Evolutionary conservation across 2,329 filamentous ascomycete species (phyloP).

Genomic region (Phymatotrichopsis omnivora): DNA sequence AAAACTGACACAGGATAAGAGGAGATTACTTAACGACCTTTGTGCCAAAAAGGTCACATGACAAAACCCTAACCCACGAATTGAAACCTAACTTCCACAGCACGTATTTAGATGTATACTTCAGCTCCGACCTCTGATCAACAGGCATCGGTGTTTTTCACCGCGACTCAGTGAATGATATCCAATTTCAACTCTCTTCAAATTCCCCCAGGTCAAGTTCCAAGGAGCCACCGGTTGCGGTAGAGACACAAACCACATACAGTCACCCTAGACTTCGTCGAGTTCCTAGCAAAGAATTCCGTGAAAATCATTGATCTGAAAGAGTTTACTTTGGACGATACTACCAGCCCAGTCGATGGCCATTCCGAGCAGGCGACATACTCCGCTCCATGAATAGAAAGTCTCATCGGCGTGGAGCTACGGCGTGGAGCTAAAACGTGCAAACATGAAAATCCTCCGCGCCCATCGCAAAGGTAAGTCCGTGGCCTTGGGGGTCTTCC

Average conservation of each 20-base stretch:
- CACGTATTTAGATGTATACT: too few relatives aligned
- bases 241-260: too few relatives aligned
- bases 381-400: neutral
- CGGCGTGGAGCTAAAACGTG: neutral
- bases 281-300: slow-evolving; percentile 4
- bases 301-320: slow-evolving; percentile 3
- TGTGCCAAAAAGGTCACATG: too few relatives aligned
- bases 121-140: neutral
- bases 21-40: too few relatives aligned
- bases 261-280: slow-evolving; percentile 4
- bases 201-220: too few relatives aligned
- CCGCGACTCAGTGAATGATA: neutral
- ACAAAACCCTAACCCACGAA: too few relatives aligned
- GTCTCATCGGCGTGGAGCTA: neutral
- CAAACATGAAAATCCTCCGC: slow-evolving; percentile 8
- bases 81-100: too few relatives aligned
- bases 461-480: neutral
- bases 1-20: too few relatives aligned
- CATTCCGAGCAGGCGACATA: too few relatives aligned
- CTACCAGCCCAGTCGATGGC: too few relatives aligned
- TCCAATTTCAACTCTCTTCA: neutral
- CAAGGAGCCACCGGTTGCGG: too few relatives aligned
- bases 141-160: slow-evolving; percentile 2
- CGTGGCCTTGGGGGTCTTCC: slow-evolving; percentile 5
- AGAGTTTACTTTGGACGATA: neutral